Conservation (phyloP, 306 rosid species). For the Malus asiatica region DNA sequence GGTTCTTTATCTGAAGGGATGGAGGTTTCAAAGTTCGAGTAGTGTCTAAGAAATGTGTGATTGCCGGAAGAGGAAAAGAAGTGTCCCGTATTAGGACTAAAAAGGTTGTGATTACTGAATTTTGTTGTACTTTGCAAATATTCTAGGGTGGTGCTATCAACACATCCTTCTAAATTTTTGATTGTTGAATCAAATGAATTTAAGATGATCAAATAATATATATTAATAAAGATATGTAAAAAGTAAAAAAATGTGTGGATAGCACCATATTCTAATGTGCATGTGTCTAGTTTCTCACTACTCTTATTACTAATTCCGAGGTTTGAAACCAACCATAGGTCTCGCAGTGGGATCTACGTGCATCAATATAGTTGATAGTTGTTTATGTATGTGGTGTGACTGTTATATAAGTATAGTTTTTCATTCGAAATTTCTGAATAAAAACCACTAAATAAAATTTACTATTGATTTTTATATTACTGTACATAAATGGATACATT, state of each 20-base stretch:
- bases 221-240: no score
- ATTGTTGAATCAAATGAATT: no score
- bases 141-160: no score
- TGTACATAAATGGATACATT: background rate
- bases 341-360: background rate
- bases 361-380: background rate
- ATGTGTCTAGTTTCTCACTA: background rate
- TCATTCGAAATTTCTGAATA: background rate
- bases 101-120: background rate
- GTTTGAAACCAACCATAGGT: no score
- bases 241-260: no score
- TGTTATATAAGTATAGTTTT: background rate
- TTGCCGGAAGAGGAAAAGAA: background rate
- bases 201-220: no score
- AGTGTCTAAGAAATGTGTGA: background rate
- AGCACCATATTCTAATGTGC: background rate
- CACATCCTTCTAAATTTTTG: no score
- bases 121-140: background rate
- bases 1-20: background rate
- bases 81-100: background rate
- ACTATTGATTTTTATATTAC: background rate
- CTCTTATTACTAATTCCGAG: no score
- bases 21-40: background rate
- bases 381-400: no score
- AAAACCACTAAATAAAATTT: background rate